Percentiles rank a stretch among this genome's conserved stretches.
Evolutionary conservation across 441 rosid genomes (phyloP).

Genomic region (Dalechampia spathulata): DNA sequence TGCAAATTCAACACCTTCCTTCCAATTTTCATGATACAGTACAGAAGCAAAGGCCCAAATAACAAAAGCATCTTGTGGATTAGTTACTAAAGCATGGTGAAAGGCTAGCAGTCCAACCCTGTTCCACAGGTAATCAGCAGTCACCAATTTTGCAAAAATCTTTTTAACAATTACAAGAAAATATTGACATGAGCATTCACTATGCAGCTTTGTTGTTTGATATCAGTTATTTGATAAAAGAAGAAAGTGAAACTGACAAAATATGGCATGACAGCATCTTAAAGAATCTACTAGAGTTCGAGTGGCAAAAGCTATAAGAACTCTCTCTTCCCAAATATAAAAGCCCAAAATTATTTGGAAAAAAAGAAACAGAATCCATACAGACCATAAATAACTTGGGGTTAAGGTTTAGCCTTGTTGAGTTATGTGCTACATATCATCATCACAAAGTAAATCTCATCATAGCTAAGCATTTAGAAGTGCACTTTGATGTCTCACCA

Average conservation of each 20-base stretch:
- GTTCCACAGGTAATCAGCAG: constrained; percentile 22
- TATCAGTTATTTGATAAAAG: neutral
- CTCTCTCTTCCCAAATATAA: no score
- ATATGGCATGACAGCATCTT: neutral
- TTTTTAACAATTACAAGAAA: neutral
- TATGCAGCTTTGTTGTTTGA: neutral
- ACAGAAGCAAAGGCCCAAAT: constrained; percentile 69
- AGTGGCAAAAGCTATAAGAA: no score
- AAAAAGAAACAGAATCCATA: no score
- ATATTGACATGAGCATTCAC: neutral
- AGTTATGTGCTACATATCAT: neutral
- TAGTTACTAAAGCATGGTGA: constrained; percentile 68
- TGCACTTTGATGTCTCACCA: constrained; percentile 47
- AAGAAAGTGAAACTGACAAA: neutral
- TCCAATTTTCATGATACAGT: constrained; percentile 69
- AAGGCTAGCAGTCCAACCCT: constrained; percentile 89
- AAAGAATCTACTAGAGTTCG: neutral
- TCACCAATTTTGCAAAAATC: constrained; percentile 7
- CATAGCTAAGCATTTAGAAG: neutral
- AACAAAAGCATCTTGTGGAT: constrained; percentile 71
- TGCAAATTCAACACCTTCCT: constrained; percentile 56
- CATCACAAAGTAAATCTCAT: neutral
- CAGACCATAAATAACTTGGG: no score
- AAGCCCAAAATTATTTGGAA: no score
- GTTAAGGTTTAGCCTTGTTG: neutral